Base-by-base conservation (phyloP, 2,329 filamentous ascomycete species). In the Dothiorella sarmentorum region DNA sequence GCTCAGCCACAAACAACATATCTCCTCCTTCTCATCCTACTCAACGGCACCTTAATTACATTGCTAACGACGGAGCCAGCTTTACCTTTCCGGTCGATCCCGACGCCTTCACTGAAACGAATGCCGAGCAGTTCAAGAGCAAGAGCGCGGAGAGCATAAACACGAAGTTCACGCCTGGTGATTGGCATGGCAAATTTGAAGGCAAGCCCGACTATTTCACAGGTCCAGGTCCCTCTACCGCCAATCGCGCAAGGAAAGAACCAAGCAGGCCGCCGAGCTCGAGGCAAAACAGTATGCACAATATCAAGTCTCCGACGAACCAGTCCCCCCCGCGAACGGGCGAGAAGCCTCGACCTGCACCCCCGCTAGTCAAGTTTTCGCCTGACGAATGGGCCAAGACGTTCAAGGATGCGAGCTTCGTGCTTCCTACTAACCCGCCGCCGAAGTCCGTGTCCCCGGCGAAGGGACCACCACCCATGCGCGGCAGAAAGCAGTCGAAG, bases 131-230 rank as follows among this genome's bases (percentile, higher is more conserved):
- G 17, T 71, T 71, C 65, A 77, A 78, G 62, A 79, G 75, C 62
- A 71, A 72, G 60, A 80, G 78, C 61, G 73, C 75, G 44, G 78
- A 80, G 59, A 74, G 73, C 60, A 79, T 80, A 67, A 79, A 79
- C 60, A 77, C 77, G 52, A 77, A 75, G 26, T 80, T 80, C 63
- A 76, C 75, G 7, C 74, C 77, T 20, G 70, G 71, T 22, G 75
- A 76, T 27, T 79, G 75, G 73, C 72, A 71, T 63, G 77, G 76
- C 37, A 75, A 73, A 45, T 80, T 80, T 61, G 66, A 71, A 47
- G 75, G 75, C 43, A 70, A 66, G 29, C 64, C 70, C 5, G 74
- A 77, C 49, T 77, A 78, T 62, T 79, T 79, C 62, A 68, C 71
- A 56, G 68, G 45, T 24, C 44, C 56, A 18, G 27, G 51, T 11